A percentile compares a stretch with the other conserved stretches of the same genome.
phyloP scores from a whole-genome alignment of 2,329 filamentous ascomycete species.

The Fusarium sambucinum region DNA sequence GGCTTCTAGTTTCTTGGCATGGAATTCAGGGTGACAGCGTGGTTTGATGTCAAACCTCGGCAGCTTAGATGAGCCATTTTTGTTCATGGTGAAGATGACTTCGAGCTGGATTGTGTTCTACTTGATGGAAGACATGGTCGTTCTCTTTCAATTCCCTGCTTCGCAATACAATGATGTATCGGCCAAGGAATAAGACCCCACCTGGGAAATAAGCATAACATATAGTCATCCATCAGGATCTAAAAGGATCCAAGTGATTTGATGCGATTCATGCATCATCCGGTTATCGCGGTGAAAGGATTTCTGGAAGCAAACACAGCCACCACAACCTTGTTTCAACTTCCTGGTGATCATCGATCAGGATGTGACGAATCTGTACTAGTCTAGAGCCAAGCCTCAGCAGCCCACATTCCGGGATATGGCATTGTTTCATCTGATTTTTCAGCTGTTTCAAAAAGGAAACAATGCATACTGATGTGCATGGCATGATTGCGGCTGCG shows the following conservation, averaged over 20 bases:
- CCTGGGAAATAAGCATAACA: neutral
- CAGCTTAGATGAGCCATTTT: neutral
- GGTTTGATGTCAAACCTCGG: too few species aligned
- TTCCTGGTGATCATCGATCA: neutral
- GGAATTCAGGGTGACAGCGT: neutral
- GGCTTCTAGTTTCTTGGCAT: slow-evolving; percentile 17
- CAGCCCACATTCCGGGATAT: neutral
- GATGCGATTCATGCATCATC: neutral
- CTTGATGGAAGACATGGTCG: neutral
- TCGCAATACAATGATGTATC: too few species aligned
- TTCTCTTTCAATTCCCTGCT: neutral
- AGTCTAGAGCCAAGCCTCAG: slow-evolving; percentile 2
- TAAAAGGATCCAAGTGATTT: neutral
- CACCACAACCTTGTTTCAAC: slow-evolving; percentile 2
- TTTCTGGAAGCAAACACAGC: neutral
- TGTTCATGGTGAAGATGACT: too few species aligned
- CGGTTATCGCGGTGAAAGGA: neutral
- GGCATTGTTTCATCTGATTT: neutral
- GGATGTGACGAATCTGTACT: neutral
- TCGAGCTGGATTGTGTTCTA: neutral
- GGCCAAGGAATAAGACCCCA: neutral
- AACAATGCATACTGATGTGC: neutral
- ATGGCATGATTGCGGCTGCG: too few species aligned
- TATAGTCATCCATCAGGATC: neutral
- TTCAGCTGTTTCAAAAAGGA: slow-evolving; percentile 6